Percentiles rank a stretch among this genome's conserved stretches.
phyloP scores from a whole-genome alignment of 2,329 filamentous ascomycete genomes.

The Pezicula rhizophila region DNA sequence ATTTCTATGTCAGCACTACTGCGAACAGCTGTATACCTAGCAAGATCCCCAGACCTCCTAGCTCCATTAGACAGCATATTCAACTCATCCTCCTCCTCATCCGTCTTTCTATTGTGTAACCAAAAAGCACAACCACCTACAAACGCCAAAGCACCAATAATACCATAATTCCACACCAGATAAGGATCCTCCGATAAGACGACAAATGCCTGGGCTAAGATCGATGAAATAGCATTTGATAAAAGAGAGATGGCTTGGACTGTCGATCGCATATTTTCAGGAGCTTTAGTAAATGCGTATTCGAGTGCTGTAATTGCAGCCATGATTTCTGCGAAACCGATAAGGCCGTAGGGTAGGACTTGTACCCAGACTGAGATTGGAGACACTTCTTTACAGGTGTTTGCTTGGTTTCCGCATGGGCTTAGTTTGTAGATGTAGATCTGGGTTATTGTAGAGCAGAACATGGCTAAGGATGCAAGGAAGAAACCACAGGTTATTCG shows the following conservation, averaged over 20 bases:
- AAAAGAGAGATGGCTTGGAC: slow-evolving; percentile 51
- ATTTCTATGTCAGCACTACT: too few species aligned
- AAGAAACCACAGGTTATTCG: slow-evolving; percentile 54
- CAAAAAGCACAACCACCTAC: slow-evolving; percentile 13
- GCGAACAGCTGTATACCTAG: too few species aligned
- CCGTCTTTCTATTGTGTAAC: slow-evolving; percentile 9
- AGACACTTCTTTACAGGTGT: slow-evolving; percentile 31
- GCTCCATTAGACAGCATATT: slow-evolving; percentile 8
- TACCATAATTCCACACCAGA: slow-evolving; percentile 31
- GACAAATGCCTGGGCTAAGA: slow-evolving; percentile 38
- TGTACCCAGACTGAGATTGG: slow-evolving; percentile 48
- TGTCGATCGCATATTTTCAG: slow-evolving; percentile 60
- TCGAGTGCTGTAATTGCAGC: slow-evolving; percentile 64
- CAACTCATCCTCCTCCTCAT: slow-evolving; percentile 15
- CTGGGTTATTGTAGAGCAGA: slow-evolving; percentile 51
- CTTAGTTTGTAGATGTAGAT: slow-evolving; percentile 50
- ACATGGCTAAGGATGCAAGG: slow-evolving; percentile 43
- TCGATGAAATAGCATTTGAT: slow-evolving; percentile 51
- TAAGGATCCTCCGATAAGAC: slow-evolving; percentile 37
- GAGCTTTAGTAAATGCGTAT: slow-evolving; percentile 70
- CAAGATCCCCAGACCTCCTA: too few species aligned
- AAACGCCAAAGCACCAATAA: slow-evolving; percentile 12
- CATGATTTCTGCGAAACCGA: slow-evolving; percentile 55
- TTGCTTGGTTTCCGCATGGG: slow-evolving; percentile 44
- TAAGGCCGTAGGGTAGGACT: slow-evolving; percentile 44